Evolutionary conservation across 2,329 filamentous ascomycete species (phyloP), one percentile per base, ranked within the genome.

Genomic region (Ceratocystis alfenasii): DNA sequence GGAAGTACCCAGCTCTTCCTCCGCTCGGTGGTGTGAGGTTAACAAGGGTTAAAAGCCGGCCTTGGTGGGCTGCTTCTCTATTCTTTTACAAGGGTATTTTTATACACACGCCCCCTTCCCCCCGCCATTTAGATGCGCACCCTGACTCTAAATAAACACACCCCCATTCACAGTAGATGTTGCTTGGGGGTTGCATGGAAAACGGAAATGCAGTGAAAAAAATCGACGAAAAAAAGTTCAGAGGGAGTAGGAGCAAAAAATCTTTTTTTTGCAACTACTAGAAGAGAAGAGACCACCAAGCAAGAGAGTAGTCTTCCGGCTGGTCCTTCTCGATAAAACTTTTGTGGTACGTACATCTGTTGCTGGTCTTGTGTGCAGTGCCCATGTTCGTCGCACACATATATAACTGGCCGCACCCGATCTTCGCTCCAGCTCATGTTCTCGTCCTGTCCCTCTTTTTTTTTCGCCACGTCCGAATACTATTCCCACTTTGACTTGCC

Each of bases 241-340:
- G 48, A 36, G 33, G 36, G 36, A 41, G 36, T 41, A 41, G 36
- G 36, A 41, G 36, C 36, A 36, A 59, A 59, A n/a, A 20, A 8
- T 36, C 7, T 59, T 59, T 50, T 48, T 28, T 28, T 28, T 28
- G 8, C 10, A 22, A 22, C 10, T 53, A 15, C 12, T n/a, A 28
- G 30, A 57, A 22, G 50, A 33, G 50, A 57, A 36, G 33, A 59
- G 25, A 59, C 22, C 22, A 25, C 28, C 6, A 22, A 36, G 22
- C 48, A 28, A 25, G n/a, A 36, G 25, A 36, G n/a, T 8, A 6
- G 30, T 15, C 25, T 53, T 15, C 25, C 12, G 28, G 55, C 25
- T 59, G 55, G 55, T 25, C 55, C 55, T 59, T 20, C 55, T 59
- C 25, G 55, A 59, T 59, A 59, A 59, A 53, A 8, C 28, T 3